These are phyloP conservation scores for Blastobotrys elegans DNA, from an alignment of 1,139 yeast genomes.

Conservation along the genomic window DNA sequence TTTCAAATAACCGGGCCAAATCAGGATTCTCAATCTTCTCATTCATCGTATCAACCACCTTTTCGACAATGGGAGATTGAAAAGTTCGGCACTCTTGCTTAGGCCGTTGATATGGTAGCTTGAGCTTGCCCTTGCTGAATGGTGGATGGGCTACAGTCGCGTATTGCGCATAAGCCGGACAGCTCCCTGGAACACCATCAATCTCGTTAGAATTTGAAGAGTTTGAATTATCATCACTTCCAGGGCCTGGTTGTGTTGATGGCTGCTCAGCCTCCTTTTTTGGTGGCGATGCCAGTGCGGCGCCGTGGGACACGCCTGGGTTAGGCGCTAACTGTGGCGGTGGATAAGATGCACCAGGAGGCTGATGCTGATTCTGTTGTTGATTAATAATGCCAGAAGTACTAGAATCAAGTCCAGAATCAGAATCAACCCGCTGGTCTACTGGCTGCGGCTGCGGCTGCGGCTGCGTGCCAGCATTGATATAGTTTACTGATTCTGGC, in stretches of 20 bases:
- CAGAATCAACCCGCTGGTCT: background rate
- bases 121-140: constrained; percentile 33
- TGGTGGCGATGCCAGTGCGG: background rate
- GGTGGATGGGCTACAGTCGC: constrained; percentile 34
- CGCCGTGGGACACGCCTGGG: background rate
- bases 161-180: constrained; percentile 40
- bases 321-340: no score
- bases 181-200: constrained; percentile 17
- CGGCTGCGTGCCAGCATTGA: background rate
- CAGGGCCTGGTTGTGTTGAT: background rate
- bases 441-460: background rate
- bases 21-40: constrained; percentile 53
- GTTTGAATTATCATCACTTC: background rate
- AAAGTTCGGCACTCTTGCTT: constrained; percentile 68
- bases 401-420: background rate
- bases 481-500: background rate
- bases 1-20: constrained; percentile 69
- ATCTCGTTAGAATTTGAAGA: background rate
- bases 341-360: no score
- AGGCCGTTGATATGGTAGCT: constrained; percentile 75
- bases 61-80: constrained; percentile 56
- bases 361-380: no score
- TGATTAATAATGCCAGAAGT: background rate
- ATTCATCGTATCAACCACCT: constrained; percentile 51
- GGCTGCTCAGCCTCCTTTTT: background rate